Conservation (phyloP, 495 filamentous ascomycete genomes). For the Penicillium steckii region DNA sequence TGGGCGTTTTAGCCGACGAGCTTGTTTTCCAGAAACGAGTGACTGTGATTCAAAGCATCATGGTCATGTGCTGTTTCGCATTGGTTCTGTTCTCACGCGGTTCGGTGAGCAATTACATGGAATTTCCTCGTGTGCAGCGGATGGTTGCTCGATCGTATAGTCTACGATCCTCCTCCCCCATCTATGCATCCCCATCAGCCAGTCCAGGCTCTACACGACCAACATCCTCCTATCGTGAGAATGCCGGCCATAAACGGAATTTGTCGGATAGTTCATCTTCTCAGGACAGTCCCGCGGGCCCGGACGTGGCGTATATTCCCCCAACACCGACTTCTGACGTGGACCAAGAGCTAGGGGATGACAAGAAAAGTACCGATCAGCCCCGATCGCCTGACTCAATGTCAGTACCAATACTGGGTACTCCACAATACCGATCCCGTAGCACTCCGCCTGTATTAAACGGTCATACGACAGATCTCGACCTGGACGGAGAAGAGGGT, state of each 20-base stretch:
- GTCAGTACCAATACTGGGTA: slow-evolving; percentile 22
- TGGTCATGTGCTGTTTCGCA: slow-evolving; percentile 83
- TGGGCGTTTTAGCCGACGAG: slow-evolving; percentile 88
- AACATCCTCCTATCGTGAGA: slow-evolving; percentile 36
- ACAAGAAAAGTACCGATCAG: slow-evolving; percentile 9
- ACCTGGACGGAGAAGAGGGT: slow-evolving; percentile 11
- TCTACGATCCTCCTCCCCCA: slow-evolving; percentile 39
- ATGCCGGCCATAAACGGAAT: slow-evolving; percentile 36
- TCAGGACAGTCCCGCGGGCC: slow-evolving; percentile 34
- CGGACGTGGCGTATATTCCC: slow-evolving; percentile 43
- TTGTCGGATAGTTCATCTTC: slow-evolving; percentile 39
- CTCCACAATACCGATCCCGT: slow-evolving; percentile 30
- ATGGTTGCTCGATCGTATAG: slow-evolving; percentile 53
- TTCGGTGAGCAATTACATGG: slow-evolving; percentile 47
- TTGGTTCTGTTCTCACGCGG: slow-evolving; percentile 76
- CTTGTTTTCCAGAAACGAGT: slow-evolving; percentile 95
- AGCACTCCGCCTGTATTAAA: slow-evolving; percentile 43
- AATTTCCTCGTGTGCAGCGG: slow-evolving; percentile 56
- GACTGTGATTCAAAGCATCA: slow-evolving; percentile 80
- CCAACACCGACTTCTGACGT: slow-evolving; percentile 46
- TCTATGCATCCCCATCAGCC: slow-evolving; percentile 41
- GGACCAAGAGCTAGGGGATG: slow-evolving; percentile 20
- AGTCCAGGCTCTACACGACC: slow-evolving; percentile 47
- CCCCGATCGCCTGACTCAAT: slow-evolving; percentile 17
- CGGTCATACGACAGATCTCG: slow-evolving; percentile 11